phyloP scores from a whole-genome alignment of 108 stramenopile species.

The Schizochytrium sp. region DNA sequence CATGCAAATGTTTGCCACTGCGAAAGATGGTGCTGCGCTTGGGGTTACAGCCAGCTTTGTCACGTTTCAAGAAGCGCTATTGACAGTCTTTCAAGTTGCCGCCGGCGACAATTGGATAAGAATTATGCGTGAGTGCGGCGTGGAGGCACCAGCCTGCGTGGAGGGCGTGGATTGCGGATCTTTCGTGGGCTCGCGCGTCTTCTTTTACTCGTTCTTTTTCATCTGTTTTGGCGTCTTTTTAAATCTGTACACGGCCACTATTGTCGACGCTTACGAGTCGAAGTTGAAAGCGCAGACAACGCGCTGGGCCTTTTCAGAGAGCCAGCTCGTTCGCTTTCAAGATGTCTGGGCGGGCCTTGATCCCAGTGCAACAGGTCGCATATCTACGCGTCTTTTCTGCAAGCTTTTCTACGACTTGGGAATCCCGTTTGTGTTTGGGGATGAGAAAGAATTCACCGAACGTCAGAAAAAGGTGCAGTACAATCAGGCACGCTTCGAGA shows the following conservation, averaged over 20 bases:
- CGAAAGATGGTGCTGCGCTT: constrained; percentile 31
- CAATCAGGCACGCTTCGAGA: background rate
- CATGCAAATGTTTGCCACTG: constrained; percentile 42
- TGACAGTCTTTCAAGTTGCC: constrained; percentile 51
- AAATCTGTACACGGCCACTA: constrained; percentile 51
- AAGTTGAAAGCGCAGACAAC: constrained; percentile 32
- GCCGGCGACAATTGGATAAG: constrained; percentile 68
- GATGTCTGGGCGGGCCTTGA: background rate
- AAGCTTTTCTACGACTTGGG: background rate
- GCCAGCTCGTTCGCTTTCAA: background rate
- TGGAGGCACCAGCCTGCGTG: background rate
- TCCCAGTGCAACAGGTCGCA: background rate
- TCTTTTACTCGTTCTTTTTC: constrained; percentile 50
- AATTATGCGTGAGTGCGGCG: constrained; percentile 46
- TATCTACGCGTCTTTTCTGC: background rate
- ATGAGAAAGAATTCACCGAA: background rate
- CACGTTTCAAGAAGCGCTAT: constrained; percentile 30
- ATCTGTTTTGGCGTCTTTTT: constrained; percentile 42
- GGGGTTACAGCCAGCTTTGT: constrained; percentile 11
- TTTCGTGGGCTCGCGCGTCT: background rate
- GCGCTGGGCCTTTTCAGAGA: background rate
- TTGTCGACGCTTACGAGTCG: constrained; percentile 45
- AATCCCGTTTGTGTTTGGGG: background rate
- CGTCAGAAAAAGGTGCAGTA: background rate
- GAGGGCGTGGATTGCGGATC: background rate